These are phyloP conservation scores for Salix suchowensis DNA, from an alignment of 345 rosid species.

Conservation along the genomic window DNA sequence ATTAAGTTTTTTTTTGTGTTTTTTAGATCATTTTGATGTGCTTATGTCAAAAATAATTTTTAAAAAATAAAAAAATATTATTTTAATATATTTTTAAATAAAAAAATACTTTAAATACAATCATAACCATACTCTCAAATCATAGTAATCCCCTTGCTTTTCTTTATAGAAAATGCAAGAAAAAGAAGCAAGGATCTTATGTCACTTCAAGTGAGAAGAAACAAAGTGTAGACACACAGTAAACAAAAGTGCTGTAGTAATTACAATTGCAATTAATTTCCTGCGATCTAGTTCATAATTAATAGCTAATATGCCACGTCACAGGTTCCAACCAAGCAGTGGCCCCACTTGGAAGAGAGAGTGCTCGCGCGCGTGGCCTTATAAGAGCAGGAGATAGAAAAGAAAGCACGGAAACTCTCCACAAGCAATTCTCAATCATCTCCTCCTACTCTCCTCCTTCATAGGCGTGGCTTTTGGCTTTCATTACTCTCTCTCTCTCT, in stretches of 20 bases:
- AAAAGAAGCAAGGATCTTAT: slow-evolving; percentile 50
- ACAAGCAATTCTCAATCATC: slow-evolving; percentile 6
- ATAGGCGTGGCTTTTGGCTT: slow-evolving; percentile 56
- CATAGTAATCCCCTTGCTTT: not conserved
- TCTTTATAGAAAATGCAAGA: slow-evolving; percentile 29
- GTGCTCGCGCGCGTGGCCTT: slow-evolving; percentile 13
- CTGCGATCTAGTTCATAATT: not conserved
- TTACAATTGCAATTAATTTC: not conserved
- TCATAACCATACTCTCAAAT: no score
- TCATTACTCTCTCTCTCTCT: slow-evolving; percentile 36
- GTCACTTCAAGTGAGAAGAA: slow-evolving; percentile 40
- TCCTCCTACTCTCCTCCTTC: slow-evolving; percentile 18
- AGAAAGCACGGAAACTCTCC: slow-evolving; percentile 5
- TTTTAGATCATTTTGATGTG: no score
- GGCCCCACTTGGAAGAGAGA: slow-evolving; percentile 19
- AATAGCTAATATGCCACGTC: slow-evolving; percentile 25
- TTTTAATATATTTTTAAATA: no score
- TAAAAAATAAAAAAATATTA: no score
- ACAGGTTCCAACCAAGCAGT: slow-evolving; percentile 30
- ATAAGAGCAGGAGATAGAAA: slow-evolving; percentile 28
- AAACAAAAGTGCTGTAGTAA: not conserved
- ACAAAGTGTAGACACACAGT: slow-evolving; percentile 1
- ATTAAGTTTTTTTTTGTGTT: no score
- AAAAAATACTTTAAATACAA: no score
- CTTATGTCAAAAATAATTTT: no score